Evolutionary conservation across 352 stramenopile species (phyloP).

Genomic region (Pythium oligandrum): DNA sequence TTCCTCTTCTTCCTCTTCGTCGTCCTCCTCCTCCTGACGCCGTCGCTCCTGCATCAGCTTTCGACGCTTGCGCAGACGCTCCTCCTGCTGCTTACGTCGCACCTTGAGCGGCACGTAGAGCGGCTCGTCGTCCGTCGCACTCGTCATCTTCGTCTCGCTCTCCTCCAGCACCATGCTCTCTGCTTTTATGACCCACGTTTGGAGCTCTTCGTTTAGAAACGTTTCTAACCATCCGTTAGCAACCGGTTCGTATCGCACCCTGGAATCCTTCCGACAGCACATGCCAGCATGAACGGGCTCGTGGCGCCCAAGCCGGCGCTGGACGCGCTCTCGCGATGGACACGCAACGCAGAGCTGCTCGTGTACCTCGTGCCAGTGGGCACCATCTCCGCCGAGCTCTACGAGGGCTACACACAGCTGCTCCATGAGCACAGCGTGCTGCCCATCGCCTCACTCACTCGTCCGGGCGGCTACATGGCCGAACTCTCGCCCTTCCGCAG

Average conservation of each 20-base stretch:
- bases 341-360: constrained; percentile 63
- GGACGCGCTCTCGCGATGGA: constrained; percentile 39
- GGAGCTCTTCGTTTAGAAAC: constrained; percentile 3
- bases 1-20: constrained; percentile 20
- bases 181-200: background rate
- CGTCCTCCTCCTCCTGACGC: constrained; percentile 33
- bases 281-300: constrained; percentile 23
- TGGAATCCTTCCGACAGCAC: too few relatives aligned
- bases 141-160: constrained; percentile 2
- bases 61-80: constrained; percentile 49
- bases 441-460: constrained; percentile 60
- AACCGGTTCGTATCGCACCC: too few relatives aligned
- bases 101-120: constrained; percentile 83
- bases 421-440: constrained; percentile 51
- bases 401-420: constrained; percentile 52
- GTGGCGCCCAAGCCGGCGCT: constrained; percentile 22
- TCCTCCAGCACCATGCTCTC: background rate
- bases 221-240: too few relatives aligned
- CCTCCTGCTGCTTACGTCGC: constrained; percentile 61
- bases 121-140: constrained; percentile 23
- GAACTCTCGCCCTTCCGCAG: constrained; percentile 79
- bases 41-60: constrained; percentile 48
- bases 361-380: constrained; percentile 81
- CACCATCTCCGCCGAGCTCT: constrained; percentile 51
- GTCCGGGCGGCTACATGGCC: constrained; percentile 66